Conservation (phyloP, 1,284 basidiomycete genomes). For the Irpex sp. region DNA sequence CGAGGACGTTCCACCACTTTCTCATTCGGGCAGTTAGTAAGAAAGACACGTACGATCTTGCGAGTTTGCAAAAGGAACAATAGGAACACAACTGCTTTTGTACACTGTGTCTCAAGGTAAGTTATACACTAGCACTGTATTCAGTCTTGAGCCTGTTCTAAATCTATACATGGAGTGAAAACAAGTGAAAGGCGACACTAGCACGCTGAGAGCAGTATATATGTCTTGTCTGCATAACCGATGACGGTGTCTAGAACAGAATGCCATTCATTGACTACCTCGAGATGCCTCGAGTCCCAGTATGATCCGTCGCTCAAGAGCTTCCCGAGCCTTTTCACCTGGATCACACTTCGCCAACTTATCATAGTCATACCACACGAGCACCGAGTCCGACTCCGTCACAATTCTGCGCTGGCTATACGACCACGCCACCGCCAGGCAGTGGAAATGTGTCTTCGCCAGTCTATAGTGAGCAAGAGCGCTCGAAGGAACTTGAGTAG, state of each 20-base stretch:
- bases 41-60: neutral
- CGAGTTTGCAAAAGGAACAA: neutral
- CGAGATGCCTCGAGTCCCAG: conserved; percentile 8
- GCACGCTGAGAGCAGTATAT: neutral
- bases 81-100: neutral
- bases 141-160: neutral
- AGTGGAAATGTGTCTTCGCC: conserved; percentile 43
- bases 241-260: neutral
- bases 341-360: conserved; percentile 60
- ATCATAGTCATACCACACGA: conserved; percentile 79
- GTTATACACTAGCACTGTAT: neutral
- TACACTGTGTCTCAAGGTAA: neutral
- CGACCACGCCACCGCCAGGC: conserved; percentile 57
- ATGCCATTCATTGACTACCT: neutral
- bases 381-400: conserved; percentile 54
- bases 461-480: conserved; percentile 7
- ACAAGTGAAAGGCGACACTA: neutral
- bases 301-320: conserved; percentile 26
- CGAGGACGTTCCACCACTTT: conserved; percentile 4
- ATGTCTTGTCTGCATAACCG: neutral
- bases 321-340: conserved; percentile 36
- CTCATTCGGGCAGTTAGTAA: neutral
- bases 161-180: no score
- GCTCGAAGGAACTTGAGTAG: conserved; percentile 1
- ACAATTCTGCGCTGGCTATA: conserved; percentile 58